A percentile compares a stretch with the other conserved stretches of the same genome.
Evolutionary conservation across 208 protist genomes (phyloP).

Genomic region (Leishmania braziliensis): DNA sequence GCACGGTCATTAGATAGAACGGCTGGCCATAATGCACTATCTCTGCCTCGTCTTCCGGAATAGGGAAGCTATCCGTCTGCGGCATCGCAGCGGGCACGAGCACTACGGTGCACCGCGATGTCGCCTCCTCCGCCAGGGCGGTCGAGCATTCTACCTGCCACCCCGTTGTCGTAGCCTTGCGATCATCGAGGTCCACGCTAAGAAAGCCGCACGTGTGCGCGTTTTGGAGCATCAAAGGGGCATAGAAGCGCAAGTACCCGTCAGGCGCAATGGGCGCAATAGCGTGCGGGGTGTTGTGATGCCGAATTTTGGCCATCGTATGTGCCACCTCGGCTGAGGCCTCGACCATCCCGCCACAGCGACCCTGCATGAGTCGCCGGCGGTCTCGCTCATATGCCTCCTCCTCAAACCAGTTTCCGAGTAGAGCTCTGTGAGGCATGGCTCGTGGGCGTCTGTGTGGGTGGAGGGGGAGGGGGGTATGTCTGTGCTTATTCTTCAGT

Average conservation of each 20-base stretch:
- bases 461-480: background rate
- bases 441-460: constrained; percentile 6
- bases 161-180: constrained; percentile 43
- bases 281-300: constrained; percentile 79
- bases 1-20: constrained; percentile 84
- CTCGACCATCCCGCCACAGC: constrained; percentile 60
- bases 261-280: constrained; percentile 53
- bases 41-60: constrained; percentile 74
- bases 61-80: constrained; percentile 68
- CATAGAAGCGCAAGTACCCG: constrained; percentile 77
- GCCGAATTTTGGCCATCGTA: constrained; percentile 72
- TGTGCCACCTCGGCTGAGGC: constrained; percentile 58
- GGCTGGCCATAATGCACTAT: constrained; percentile 92
- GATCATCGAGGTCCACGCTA: constrained; percentile 85
- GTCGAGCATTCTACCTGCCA: constrained; percentile 78
- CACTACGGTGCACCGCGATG: constrained; percentile 73
- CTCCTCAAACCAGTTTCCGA: constrained; percentile 90
- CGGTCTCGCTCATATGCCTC: constrained; percentile 77
- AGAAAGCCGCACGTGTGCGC: constrained; percentile 75
- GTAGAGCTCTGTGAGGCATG: constrained; percentile 71
- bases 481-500: no score
- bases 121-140: constrained; percentile 50
- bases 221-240: constrained; percentile 85
- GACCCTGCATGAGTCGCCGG: constrained; percentile 72
- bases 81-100: constrained; percentile 69